These are phyloP conservation scores for Patellaria atrata DNA, from an alignment of 495 filamentous ascomycete genomes.

Conservation along the genomic window DNA sequence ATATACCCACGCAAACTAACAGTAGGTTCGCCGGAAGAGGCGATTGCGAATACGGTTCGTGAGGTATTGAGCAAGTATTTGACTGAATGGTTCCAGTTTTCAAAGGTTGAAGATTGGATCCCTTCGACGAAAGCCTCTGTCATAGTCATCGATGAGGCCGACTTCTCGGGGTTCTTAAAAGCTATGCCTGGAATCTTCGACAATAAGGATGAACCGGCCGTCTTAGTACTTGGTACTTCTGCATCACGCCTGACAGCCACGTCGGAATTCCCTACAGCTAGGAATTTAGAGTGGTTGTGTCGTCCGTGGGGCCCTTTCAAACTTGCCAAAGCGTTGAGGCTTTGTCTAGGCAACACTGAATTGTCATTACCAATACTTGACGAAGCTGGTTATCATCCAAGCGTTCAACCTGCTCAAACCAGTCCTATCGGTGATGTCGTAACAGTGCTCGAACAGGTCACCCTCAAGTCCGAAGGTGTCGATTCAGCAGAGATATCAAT, in stretches of 20 bases:
- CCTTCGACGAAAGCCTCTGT: not conserved
- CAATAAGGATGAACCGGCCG: not conserved
- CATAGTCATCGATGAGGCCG: constrained; percentile 5
- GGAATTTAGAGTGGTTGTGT: constrained; percentile 3
- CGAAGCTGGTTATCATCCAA: too few species aligned
- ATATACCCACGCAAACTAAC: not conserved
- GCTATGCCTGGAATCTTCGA: not conserved
- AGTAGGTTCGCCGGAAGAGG: not conserved
- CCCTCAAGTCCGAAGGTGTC: not conserved
- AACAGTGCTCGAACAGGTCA: constrained; percentile 1
- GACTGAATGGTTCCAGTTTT: constrained; percentile 1
- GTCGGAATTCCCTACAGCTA: too few species aligned
- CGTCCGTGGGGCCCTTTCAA: constrained; percentile 4
- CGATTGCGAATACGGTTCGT: not conserved
- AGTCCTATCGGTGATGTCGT: not conserved
- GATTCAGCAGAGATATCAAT: constrained; percentile 1
- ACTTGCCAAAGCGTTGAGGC: constrained; percentile 1
- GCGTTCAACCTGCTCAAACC: too few species aligned
- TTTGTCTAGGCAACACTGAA: too few species aligned
- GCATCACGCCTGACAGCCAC: not conserved
- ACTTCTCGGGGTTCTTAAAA: constrained; percentile 1
- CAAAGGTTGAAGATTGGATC: constrained; percentile 1
- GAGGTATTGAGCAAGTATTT: constrained; percentile 1
- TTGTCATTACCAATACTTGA: too few species aligned
- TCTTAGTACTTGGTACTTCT: constrained; percentile 2